Evolutionary conservation across 2,329 filamentous ascomycete species (phyloP), one percentile per base, ranked within the genome.

Genomic region (Xylaria multiplex): DNA sequence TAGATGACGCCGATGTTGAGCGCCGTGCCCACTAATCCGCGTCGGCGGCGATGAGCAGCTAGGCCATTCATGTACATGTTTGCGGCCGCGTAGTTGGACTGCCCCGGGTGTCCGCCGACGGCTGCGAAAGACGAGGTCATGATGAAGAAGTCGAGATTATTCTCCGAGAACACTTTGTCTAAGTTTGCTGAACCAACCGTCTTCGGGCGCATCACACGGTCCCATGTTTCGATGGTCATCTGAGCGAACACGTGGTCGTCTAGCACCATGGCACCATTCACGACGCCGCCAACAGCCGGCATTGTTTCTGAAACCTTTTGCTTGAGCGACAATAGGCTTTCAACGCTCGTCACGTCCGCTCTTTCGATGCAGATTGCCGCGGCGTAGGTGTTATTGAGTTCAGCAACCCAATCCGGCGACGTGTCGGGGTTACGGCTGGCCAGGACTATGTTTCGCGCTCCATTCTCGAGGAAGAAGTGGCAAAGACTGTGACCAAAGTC

Each of bases 21-120:
- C 3, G 79, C 80, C 0, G 79, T 81, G 0, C 70, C 81, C 0
- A 74, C 72, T 0, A 79, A 73, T 0, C 79, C 79, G 7, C 77
- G 76, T 2, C 65, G 66, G 3, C 79, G 79, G 2, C 81, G 77
- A 7, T 69, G 66, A 0, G 77, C 77, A 0, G 80, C 80, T 0
- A 83, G 72, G 2, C 79, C 80, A 67, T 83, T 83, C 81, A 83
- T 82, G 77, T 78, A 82, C 78, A 81, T 81, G 72, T 83, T 83
- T 24, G 81, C 81, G 0, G 80, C 78, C 0, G 81, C 81, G 57
- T 83, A 83, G 72, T 81, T 82, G 30, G 79, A 76, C 70, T 83
- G 81, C 0, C 81, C 81, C 0, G 78, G 74, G 61, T 83, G 81
- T 0, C 81, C 81, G 14, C 80, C 81, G 6, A 80, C 74, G 4